A percentile compares a stretch with the other conserved stretches of the same genome.
phyloP scores from a whole-genome alignment of 768 basidiomycete genomes.

The Neoboletus magnificus region DNA sequence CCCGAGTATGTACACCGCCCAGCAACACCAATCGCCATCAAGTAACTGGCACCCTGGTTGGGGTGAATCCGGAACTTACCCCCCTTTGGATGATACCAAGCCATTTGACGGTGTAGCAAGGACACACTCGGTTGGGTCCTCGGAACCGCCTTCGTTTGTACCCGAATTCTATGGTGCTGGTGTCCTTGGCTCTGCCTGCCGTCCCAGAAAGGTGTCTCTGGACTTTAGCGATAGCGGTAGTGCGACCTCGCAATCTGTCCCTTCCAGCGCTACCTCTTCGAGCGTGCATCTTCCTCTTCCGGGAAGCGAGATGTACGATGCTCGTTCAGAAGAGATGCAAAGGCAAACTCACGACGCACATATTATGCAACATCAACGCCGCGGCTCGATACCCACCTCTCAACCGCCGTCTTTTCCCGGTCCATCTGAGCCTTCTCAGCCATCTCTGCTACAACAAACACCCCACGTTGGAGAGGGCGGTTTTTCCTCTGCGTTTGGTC shows the following conservation, averaged over 20 bases:
- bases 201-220: slow-evolving; percentile 33
- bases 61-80: slow-evolving; percentile 25
- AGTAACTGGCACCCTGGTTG: slow-evolving; percentile 25
- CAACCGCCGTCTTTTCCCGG: slow-evolving; percentile 6
- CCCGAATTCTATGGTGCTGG: slow-evolving; percentile 18
- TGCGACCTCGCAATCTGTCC: slow-evolving; percentile 41
- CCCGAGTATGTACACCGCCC: slow-evolving; percentile 17
- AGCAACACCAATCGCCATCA: slow-evolving; percentile 16
- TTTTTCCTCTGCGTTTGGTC: slow-evolving; percentile 65
- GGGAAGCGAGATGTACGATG: slow-evolving; percentile 27
- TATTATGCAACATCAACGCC: slow-evolving; percentile 17
- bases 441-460: slow-evolving; percentile 7
- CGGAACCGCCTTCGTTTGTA: slow-evolving; percentile 22
- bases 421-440: slow-evolving; percentile 5
- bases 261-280: slow-evolving; percentile 55
- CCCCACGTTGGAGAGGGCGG: slow-evolving; percentile 33
- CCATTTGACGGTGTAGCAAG: slow-evolving; percentile 18
- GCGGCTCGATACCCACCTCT: slow-evolving; percentile 15
- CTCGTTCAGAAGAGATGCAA: slow-evolving; percentile 27
- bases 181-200: slow-evolving; percentile 25
- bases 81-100: slow-evolving; percentile 30
- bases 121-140: slow-evolving; percentile 18
- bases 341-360: slow-evolving; percentile 14
- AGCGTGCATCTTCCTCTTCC: slow-evolving; percentile 47
- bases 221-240: slow-evolving; percentile 46